phyloP scores from a whole-genome alignment of 805 yeast genomes.

The Blastobotrys attinorum region DNA sequence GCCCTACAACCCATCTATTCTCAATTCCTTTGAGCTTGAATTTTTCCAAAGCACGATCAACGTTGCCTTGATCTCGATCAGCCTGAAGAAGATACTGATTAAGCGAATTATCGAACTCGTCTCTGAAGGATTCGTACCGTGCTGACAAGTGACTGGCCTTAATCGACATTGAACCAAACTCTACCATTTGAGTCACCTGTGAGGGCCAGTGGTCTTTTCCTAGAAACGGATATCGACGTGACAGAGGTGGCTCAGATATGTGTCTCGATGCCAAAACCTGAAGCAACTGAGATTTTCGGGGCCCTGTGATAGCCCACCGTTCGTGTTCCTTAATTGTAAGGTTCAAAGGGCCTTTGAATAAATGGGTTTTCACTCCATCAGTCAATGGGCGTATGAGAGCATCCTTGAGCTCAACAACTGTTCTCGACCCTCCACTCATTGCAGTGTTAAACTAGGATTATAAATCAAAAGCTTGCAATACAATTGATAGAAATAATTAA shows the following conservation, averaged over 20 bases:
- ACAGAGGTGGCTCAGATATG: slow-evolving; percentile 42
- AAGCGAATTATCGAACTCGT: slow-evolving; percentile 70
- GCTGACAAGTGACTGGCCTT: slow-evolving; percentile 71
- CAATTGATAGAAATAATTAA: too few species aligned
- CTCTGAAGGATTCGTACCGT: slow-evolving; percentile 80
- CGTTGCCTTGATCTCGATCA: slow-evolving; percentile 31
- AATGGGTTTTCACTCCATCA: slow-evolving; percentile 7
- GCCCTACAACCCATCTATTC: slow-evolving; percentile 72
- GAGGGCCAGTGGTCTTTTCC: slow-evolving; percentile 38
- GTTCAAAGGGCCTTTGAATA: slow-evolving; percentile 36
- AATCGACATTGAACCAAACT: slow-evolving; percentile 40
- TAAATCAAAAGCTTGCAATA: too few species aligned
- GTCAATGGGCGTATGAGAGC: slow-evolving; percentile 9
- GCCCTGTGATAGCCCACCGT: slow-evolving; percentile 50
- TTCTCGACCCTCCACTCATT: background rate
- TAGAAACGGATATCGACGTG: slow-evolving; percentile 50
- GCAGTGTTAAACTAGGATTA: too few species aligned
- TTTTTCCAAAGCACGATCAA: slow-evolving; percentile 37
- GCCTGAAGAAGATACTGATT: slow-evolving; percentile 48
- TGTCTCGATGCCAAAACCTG: slow-evolving; percentile 49
- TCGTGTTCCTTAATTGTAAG: slow-evolving; percentile 34
- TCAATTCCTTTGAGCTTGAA: slow-evolving; percentile 51
- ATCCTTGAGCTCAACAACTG: slow-evolving; percentile 8
- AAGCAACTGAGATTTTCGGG: slow-evolving; percentile 47
- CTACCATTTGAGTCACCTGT: slow-evolving; percentile 36